Percentiles rank a stretch among this genome's conserved stretches.
phyloP scores from a whole-genome alignment of 108 stramenopile species.

The Epipyxis sp. region DNA sequence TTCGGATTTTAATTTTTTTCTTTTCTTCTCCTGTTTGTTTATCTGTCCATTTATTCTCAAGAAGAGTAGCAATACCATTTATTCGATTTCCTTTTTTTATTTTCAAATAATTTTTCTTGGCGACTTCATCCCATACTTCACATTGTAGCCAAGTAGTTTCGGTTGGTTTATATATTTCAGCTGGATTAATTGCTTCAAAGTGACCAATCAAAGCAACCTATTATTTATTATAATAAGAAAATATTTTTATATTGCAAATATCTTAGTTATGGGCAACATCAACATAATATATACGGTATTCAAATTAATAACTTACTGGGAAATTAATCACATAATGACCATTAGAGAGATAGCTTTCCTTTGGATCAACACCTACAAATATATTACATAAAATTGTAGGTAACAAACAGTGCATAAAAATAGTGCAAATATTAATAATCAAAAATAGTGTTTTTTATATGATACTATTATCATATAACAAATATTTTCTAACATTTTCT shows the following conservation, averaged over 20 bases:
- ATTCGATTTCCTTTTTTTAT: neutral
- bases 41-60: conserved; percentile 4
- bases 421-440: no score
- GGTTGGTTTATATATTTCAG: neutral
- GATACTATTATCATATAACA: no score
- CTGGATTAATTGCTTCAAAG: neutral
- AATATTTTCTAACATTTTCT: no score
- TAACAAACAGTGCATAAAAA: no score
- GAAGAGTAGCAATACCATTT: neutral
- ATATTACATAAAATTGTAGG: no score
- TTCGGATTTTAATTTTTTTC: neutral
- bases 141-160: neutral
- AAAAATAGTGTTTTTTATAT: no score
- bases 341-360: conserved; percentile 2
- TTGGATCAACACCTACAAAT: neutral
- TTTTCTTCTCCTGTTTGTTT: conserved; percentile 10
- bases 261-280: no score
- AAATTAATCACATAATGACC: conserved; percentile 14
- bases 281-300: neutral
- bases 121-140: conserved; percentile 13
- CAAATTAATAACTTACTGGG: conserved; percentile 2
- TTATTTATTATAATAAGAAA: no score
- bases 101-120: neutral
- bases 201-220: conserved; percentile 3
- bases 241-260: no score